These are phyloP conservation scores for Colletotrichum sp. DNA, from an alignment of 2,329 filamentous ascomycete genomes.

Conservation along the genomic window DNA sequence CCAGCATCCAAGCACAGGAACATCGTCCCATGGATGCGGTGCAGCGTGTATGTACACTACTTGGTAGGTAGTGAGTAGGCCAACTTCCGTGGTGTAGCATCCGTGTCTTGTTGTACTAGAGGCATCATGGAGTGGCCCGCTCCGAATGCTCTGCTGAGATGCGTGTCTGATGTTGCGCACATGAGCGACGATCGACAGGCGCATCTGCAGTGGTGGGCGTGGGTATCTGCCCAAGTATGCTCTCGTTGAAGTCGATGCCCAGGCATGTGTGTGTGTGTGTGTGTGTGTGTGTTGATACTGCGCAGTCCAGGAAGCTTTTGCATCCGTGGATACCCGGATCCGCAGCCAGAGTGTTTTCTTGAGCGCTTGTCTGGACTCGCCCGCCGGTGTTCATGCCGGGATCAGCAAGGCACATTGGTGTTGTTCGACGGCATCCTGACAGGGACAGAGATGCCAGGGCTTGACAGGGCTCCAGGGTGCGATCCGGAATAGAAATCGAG, in stretches of 20 bases:
- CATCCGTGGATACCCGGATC: neutral
- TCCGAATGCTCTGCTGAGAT: neutral
- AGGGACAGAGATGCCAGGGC: neutral
- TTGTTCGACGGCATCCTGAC: neutral
- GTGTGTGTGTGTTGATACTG: neutral
- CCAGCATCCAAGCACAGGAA: conserved; percentile 8
- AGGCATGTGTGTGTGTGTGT: neutral
- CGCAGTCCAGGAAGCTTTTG: neutral
- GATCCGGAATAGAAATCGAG: neutral
- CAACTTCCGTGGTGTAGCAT: neutral
- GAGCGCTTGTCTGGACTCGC: neutral
- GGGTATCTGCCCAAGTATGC: neutral
- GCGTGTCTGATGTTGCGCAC: neutral
- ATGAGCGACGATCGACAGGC: neutral
- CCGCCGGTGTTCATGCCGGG: neutral
- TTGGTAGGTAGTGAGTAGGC: neutral
- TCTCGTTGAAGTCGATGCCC: neutral
- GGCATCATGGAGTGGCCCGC: neutral
- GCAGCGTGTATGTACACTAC: neutral
- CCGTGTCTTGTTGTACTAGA: neutral
- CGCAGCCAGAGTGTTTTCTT: neutral
- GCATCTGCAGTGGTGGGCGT: neutral
- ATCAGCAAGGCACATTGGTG: neutral
- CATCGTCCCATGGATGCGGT: conserved; percentile 14
- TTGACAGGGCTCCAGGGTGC: neutral